A percentile compares a stretch with the other conserved stretches of the same genome.
Evolutionary conservation across 768 basidiomycete species (phyloP).

Genomic region (Termitomyces sp.): DNA sequence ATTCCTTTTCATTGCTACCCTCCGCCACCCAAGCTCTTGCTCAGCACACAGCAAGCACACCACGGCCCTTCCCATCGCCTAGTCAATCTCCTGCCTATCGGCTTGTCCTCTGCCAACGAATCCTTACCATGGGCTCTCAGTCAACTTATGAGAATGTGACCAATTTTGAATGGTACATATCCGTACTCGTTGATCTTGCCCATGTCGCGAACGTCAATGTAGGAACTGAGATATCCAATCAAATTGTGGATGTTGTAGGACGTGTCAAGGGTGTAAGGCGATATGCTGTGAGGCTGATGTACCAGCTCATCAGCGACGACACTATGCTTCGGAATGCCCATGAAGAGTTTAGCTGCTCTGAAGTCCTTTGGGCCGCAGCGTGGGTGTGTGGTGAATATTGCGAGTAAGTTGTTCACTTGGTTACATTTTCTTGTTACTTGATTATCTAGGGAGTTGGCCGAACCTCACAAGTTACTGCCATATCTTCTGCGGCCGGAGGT

Average conservation of each 20-base stretch:
- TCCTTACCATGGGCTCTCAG: conserved; percentile 82
- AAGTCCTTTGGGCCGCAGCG: conserved; percentile 89
- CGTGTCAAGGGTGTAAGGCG: conserved; percentile 71
- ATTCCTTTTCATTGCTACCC: conserved; percentile 41
- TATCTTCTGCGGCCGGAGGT: conserved; percentile 61
- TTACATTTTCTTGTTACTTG: conserved; percentile 1
- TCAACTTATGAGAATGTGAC: conserved; percentile 81
- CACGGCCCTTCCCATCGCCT: conserved; percentile 40
- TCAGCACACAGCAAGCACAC: conserved; percentile 28
- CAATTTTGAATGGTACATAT: conserved; percentile 98
- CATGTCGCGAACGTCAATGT: conserved; percentile 81
- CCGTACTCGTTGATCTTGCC: conserved; percentile 87
- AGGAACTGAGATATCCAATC: conserved; percentile 72
- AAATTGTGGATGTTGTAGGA: conserved; percentile 82
- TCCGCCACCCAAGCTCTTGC: conserved; percentile 59
- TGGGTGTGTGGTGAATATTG: conserved; percentile 97
- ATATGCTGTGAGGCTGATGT: conserved; percentile 83
- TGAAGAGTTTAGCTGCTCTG: conserved; percentile 71
- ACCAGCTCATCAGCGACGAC: conserved; percentile 75
- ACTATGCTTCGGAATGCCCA: conserved; percentile 59
- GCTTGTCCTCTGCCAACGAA: conserved; percentile 70
- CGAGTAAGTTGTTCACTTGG: conserved; percentile 45
- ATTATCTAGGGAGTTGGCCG: conserved; percentile 59
- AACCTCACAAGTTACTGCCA: conserved; percentile 68
- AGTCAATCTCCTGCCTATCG: conserved; percentile 83